Evolutionary conservation across 106 monocot species (phyloP), one percentile per base, ranked within the genome.

Genomic region (Dendrobium chrysotoxum): DNA sequence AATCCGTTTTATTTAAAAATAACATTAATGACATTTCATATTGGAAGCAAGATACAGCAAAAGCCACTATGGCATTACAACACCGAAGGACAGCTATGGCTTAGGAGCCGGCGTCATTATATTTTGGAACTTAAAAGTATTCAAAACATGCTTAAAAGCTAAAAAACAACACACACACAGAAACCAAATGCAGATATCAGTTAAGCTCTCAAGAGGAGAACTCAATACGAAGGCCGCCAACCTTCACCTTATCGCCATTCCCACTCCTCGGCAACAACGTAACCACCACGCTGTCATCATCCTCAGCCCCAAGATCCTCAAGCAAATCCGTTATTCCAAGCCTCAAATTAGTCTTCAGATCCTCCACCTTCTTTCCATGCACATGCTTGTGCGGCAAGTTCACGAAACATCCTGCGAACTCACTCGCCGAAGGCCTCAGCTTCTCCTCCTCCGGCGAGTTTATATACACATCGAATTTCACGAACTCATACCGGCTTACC

Each of bases 361-460:
- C 25, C 30, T 1, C n/a, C 40, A 20, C 17, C 76, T 50, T 30
- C 73, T 54, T 74, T 18, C 40, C 72, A 23, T 81, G 21, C 16
- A 45, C n/a, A 20, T 65, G 61, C 78, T 44, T 75, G 67, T 88
- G 88, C n/a, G 87, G 89, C 79, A 91, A 41, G 23, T 88, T 80
- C 16, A 81, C 85, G 39, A 91, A 89, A 54, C 88, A 87, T 5
- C 93, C 93, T 1, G 93, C 88, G 77, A 84, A 93, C 83, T 89
- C 89, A 28, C 86, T 85, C 50, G 44, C 58, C 64, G 31, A 50
- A 38, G 91, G 74, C 30, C 81, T 66, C 26, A 78, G 28, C 35
- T 5, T 72, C 17, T 55, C 58, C 25, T 38, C 25, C 5, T 54
- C 84, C 12, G 79, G 28, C 58, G 81, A 84, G 83, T 90, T 90